Evolutionary conservation across 148 eudicot species (phyloP).

Genomic region (Nepenthes mirabilis): DNA sequence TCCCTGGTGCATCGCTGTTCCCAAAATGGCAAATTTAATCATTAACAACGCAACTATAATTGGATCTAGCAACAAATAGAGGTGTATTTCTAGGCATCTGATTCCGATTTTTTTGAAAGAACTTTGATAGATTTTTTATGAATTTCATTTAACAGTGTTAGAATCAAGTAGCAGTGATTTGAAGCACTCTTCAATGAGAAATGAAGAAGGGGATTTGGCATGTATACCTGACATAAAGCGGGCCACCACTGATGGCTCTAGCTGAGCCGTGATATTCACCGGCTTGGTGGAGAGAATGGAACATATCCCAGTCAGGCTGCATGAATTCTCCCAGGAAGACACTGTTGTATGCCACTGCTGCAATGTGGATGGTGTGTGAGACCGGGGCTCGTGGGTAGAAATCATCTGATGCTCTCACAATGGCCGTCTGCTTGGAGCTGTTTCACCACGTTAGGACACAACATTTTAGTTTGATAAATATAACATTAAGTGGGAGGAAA

Average conservation of each 20-base stretch:
- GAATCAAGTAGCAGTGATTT: too few relatives aligned
- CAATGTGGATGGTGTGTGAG: conserved; percentile 88
- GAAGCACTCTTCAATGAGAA: not conserved
- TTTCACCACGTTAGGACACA: conserved; percentile 5
- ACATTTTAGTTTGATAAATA: not conserved
- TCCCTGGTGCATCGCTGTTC: conserved; percentile 80
- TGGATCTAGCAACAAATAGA: not conserved
- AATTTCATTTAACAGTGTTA: too few relatives aligned
- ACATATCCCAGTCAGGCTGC: conserved; percentile 98
- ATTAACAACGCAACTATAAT: not conserved
- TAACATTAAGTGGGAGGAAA: not conserved
- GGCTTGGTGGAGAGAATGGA: conserved; percentile 74
- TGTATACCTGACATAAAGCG: conserved; percentile 63
- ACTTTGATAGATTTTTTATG: not conserved
- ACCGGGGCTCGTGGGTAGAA: conserved; percentile 74
- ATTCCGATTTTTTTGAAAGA: not conserved
- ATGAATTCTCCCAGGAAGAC: conserved; percentile 84
- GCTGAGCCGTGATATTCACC: conserved; percentile 89
- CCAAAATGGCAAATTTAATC: conserved; percentile 1
- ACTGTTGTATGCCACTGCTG: conserved; percentile 78
- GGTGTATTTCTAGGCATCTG: not conserved
- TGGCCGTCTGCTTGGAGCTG: conserved; percentile 75
- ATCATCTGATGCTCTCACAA: conserved; percentile 91
- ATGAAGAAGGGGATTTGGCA: not conserved
- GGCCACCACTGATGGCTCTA: conserved; percentile 81